phyloP scores from a whole-genome alignment of 495 filamentous ascomycete species.

The Filosporella fistucella region DNA sequence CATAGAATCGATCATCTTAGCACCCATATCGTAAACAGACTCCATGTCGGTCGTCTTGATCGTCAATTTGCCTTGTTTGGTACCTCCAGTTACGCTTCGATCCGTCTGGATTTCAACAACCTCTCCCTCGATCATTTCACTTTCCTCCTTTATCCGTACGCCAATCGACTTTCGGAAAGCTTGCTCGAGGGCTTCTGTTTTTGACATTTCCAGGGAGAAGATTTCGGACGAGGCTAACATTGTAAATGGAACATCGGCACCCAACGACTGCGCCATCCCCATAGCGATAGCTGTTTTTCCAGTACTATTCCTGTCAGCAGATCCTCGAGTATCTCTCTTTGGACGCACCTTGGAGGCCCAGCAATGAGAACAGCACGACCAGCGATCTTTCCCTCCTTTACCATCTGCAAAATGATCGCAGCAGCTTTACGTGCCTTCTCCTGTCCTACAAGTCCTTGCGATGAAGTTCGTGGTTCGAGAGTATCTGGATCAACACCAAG shows the following conservation, averaged over 20 bases:
- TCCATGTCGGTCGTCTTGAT: slow-evolving; percentile 99
- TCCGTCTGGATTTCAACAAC: slow-evolving; percentile 99
- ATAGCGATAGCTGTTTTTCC: slow-evolving; percentile 98
- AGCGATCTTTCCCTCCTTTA: slow-evolving; percentile 96
- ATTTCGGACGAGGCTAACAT: slow-evolving; percentile 94
- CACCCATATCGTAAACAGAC: slow-evolving; percentile 98
- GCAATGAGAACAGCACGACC: slow-evolving; percentile 93
- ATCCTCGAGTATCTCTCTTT: slow-evolving; percentile 7
- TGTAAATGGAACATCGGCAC: slow-evolving; percentile 91
- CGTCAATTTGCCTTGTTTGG: slow-evolving; percentile 97
- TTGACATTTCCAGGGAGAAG: slow-evolving; percentile 98
- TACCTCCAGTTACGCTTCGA: slow-evolving; percentile 89
- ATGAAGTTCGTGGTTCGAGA: slow-evolving; percentile 77
- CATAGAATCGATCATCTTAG: slow-evolving; percentile 99
- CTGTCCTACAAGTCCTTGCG: slow-evolving; percentile 95
- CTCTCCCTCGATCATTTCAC: slow-evolving; percentile 98
- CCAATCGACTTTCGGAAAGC: slow-evolving; percentile 97
- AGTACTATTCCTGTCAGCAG: slow-evolving; percentile 48
- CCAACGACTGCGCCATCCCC: slow-evolving; percentile 96
- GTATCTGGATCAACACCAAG: slow-evolving; percentile 91
- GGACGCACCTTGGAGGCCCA: slow-evolving; percentile 69
- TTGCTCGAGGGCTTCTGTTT: slow-evolving; percentile 95
- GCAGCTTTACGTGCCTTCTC: slow-evolving; percentile 94
- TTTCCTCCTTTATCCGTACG: slow-evolving; percentile 95
- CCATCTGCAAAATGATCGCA: slow-evolving; percentile 95